Conservation (phyloP, 1,284 basidiomycete genomes). For the Phylloboletellus chloephorus region DNA sequence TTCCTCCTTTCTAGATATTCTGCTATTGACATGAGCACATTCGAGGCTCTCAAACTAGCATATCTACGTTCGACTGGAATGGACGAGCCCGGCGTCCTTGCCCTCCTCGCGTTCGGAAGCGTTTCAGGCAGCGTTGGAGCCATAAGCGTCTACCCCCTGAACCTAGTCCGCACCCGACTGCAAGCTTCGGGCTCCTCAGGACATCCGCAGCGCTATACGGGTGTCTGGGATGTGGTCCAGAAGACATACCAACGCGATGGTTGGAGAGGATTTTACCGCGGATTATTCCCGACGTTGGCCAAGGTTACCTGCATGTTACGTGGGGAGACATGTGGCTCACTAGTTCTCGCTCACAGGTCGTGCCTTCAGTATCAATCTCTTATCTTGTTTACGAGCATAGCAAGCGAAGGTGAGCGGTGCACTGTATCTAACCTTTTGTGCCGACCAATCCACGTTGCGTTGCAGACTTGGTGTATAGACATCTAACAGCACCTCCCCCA, state of each 20-base stretch:
- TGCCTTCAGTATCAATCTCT: slow-evolving; percentile 91
- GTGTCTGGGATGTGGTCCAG: slow-evolving; percentile 79
- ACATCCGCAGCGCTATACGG: slow-evolving; percentile 85
- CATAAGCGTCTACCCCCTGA: slow-evolving; percentile 87
- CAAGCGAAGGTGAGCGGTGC: slow-evolving; percentile 61
- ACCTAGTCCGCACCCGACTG: slow-evolving; percentile 88
- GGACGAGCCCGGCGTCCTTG: slow-evolving; percentile 80
- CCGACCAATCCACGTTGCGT: slow-evolving; percentile 10
- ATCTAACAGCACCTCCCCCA: slow-evolving; percentile 9
- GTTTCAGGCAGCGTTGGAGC: slow-evolving; percentile 90
- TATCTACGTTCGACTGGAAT: slow-evolving; percentile 77
- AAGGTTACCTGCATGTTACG: slow-evolving; percentile 49
- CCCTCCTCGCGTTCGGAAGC: slow-evolving; percentile 82
- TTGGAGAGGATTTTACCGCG: slow-evolving; percentile 93
- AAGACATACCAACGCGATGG: slow-evolving; percentile 87
- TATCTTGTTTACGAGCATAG: slow-evolving; percentile 87
- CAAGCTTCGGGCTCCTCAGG: slow-evolving; percentile 95
- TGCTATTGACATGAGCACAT: slow-evolving; percentile 94
- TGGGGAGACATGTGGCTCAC: slow-evolving; percentile 10
- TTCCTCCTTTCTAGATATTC: slow-evolving; percentile 50
- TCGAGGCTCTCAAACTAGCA: slow-evolving; percentile 83
- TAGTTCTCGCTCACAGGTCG: slow-evolving; percentile 50
- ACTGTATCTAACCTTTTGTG: slow-evolving; percentile 1
- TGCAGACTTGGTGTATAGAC: slow-evolving; percentile 46
- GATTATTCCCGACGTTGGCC: slow-evolving; percentile 84